phyloP scores from a whole-genome alignment of 2,329 filamentous ascomycete genomes.

The Fusarium albidum region DNA sequence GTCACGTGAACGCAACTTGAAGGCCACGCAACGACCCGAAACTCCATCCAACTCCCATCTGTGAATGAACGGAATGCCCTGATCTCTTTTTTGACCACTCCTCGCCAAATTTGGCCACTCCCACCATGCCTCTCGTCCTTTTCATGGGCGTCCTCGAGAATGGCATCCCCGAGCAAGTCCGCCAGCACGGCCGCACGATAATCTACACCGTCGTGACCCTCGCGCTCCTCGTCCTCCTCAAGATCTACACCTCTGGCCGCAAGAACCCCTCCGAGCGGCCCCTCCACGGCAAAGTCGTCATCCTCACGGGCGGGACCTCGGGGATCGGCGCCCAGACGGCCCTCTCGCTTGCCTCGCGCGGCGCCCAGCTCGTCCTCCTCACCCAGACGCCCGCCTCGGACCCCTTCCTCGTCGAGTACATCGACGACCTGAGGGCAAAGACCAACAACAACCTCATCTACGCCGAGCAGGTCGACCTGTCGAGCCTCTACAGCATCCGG shows the following conservation, averaged over 20 bases:
- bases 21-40: slow-evolving; percentile 30
- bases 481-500: slow-evolving; percentile 88
- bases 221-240: slow-evolving; percentile 59
- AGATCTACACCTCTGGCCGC: slow-evolving; percentile 81
- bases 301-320: slow-evolving; percentile 94
- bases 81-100: background rate
- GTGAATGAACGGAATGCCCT: slow-evolving; percentile 26
- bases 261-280: slow-evolving; percentile 78
- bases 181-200: slow-evolving; percentile 53
- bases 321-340: slow-evolving; percentile 86
- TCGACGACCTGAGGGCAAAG: slow-evolving; percentile 81
- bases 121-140: slow-evolving; percentile 62
- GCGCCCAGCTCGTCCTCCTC: slow-evolving; percentile 90
- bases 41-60: background rate
- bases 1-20: slow-evolving; percentile 27
- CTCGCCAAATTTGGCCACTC: background rate
- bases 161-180: slow-evolving; percentile 60
- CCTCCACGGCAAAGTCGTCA: slow-evolving; percentile 92
- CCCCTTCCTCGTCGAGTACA: slow-evolving; percentile 89
- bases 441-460: slow-evolving; percentile 90
- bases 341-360: slow-evolving; percentile 77
- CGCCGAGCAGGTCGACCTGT: slow-evolving; percentile 91
- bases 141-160: slow-evolving; percentile 55
- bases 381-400: slow-evolving; percentile 84
- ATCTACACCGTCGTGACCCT: slow-evolving; percentile 49